Conservation (phyloP, 495 filamentous ascomycete genomes). For the Niebla homalea region DNA sequence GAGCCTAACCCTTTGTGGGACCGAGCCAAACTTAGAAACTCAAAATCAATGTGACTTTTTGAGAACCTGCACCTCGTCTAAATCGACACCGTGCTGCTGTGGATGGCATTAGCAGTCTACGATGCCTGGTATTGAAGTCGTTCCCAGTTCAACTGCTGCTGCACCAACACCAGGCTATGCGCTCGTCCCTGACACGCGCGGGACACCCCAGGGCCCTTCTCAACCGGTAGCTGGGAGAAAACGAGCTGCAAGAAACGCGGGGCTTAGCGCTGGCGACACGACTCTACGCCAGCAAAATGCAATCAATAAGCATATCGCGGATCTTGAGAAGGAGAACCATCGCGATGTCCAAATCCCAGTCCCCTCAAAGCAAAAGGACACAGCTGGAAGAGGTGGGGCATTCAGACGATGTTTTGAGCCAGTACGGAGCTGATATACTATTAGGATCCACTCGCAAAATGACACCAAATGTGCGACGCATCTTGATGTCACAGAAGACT, state of each 20-base stretch:
- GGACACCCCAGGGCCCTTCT: slow-evolving; percentile 45
- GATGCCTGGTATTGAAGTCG: slow-evolving; percentile 60
- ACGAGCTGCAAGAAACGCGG: slow-evolving; percentile 43
- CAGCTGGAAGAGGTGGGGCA: slow-evolving; percentile 31
- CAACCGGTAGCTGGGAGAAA: slow-evolving; percentile 47
- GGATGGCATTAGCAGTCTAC: too few species aligned
- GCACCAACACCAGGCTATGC: slow-evolving; percentile 66
- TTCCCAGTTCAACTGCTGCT: slow-evolving; percentile 53
- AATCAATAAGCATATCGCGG: slow-evolving; percentile 60
- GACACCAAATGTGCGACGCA: slow-evolving; percentile 73
- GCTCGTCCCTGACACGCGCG: slow-evolving; percentile 67
- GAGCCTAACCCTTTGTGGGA: too few species aligned
- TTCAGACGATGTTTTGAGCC: neutral
- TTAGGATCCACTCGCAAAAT: slow-evolving; percentile 32
- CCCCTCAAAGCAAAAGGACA: slow-evolving; percentile 38
- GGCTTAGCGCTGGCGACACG: slow-evolving; percentile 40
- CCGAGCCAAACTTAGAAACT: too few species aligned
- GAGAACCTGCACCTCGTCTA: too few species aligned
- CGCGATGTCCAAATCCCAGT: slow-evolving; percentile 57
- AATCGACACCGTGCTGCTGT: too few species aligned
- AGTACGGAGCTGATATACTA: neutral
- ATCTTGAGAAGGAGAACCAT: slow-evolving; percentile 69
- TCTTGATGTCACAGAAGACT: slow-evolving; percentile 82
- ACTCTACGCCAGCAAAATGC: slow-evolving; percentile 66
- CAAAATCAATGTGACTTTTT: too few species aligned